These are phyloP conservation scores for Metschnikowia henanensis DNA, from an alignment of 805 yeast genomes.

Conservation along the genomic window DNA sequence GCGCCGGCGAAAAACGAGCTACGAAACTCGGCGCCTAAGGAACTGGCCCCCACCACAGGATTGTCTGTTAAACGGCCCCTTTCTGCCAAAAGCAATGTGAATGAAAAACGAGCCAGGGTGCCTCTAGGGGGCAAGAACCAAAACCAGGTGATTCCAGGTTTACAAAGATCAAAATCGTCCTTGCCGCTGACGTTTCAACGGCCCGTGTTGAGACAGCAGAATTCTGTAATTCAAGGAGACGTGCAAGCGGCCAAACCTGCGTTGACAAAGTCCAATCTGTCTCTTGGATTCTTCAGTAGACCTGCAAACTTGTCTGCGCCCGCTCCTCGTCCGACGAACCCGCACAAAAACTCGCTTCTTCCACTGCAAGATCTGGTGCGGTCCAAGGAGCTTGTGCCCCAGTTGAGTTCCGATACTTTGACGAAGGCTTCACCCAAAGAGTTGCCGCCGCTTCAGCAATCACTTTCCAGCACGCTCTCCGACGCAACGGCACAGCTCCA, in stretches of 20 bases:
- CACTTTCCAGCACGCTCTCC: conserved; percentile 4
- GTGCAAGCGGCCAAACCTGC: conserved; percentile 19
- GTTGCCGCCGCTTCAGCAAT: not conserved
- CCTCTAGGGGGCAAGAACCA: conserved; percentile 44
- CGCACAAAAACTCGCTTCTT: conserved; percentile 17
- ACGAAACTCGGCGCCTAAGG: conserved; percentile 1
- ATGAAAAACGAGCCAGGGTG: conserved; percentile 23
- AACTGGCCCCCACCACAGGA: not conserved
- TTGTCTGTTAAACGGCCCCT: conserved; percentile 11
- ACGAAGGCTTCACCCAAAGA: conserved; percentile 16
- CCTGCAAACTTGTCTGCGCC: conserved; percentile 1
- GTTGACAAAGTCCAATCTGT: conserved; percentile 35
- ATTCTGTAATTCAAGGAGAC: not conserved
- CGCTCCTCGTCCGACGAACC: conserved; percentile 10
- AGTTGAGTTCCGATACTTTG: conserved; percentile 26
- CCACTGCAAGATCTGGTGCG: conserved; percentile 22
- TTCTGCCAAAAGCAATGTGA: not conserved
- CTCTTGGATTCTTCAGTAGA: conserved; percentile 31
- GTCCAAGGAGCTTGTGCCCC: conserved; percentile 22
- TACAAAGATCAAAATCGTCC: conserved; percentile 30
- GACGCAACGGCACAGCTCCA: conserved; percentile 20
- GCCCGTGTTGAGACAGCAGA: not conserved
- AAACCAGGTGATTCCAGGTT: conserved; percentile 27
- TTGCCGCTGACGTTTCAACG: conserved; percentile 10
- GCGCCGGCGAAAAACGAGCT: conserved; percentile 10